Evolutionary conservation across 2,329 filamentous ascomycete genomes (phyloP).

Genomic region (Colletotrichum somersetense): DNA sequence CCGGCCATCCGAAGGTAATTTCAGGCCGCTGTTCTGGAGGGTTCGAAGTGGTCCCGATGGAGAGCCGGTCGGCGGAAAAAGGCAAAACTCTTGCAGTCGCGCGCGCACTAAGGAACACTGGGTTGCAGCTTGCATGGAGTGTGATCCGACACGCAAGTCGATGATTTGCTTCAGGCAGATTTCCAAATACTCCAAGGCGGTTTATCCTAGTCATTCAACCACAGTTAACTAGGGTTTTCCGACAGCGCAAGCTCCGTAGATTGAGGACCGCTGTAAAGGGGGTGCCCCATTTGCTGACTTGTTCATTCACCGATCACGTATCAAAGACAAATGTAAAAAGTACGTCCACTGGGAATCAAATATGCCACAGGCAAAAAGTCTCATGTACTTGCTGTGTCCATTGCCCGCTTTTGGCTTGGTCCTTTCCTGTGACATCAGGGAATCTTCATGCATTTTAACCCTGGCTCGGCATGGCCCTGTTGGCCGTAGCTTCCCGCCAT

Average conservation of each 20-base stretch:
- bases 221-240: neutral
- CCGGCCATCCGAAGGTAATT: slow-evolving; percentile 23
- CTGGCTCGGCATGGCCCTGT: slow-evolving; percentile 7
- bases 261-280: neutral
- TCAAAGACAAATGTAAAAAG: neutral
- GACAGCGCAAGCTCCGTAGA: neutral
- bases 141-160: slow-evolving; percentile 37
- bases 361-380: neutral
- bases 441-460: slow-evolving; percentile 1
- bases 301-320: neutral
- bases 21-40: neutral
- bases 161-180: neutral
- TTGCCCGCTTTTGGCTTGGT: neutral
- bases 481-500: slow-evolving; percentile 18
- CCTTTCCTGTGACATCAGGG: neutral
- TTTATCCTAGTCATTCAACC: neutral
- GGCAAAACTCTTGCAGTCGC: neutral
- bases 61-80: neutral
- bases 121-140: slow-evolving; percentile 13
- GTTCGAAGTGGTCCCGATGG: neutral
- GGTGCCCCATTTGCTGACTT: neutral
- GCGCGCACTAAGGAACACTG: neutral
- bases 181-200: neutral
- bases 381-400: neutral
- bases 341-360: neutral